Percentiles rank a stretch among this genome's conserved stretches.
Evolutionary conservation across 805 yeast species (phyloP).

Genomic region (Wickerhamomyces strasburgensis): DNA sequence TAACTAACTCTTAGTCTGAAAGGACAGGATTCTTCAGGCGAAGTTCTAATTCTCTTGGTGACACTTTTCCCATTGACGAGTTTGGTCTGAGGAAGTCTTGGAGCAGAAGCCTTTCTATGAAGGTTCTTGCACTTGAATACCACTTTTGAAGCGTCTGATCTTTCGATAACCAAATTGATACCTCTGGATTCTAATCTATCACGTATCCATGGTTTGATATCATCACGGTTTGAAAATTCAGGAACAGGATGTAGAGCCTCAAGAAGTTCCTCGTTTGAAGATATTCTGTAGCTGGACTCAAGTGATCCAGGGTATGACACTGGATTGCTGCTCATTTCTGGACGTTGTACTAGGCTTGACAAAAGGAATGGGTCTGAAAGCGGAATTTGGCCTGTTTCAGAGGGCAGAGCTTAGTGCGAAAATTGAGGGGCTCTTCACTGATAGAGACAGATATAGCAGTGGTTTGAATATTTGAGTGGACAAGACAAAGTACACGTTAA

Average conservation of each 20-base stretch:
- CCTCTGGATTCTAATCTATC: slow-evolving; percentile 19
- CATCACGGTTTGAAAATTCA: slow-evolving; percentile 19
- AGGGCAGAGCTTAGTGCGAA: no score
- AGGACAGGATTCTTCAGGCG: slow-evolving; percentile 25
- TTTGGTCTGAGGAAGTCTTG: slow-evolving; percentile 12
- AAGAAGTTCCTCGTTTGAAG: slow-evolving; percentile 21
- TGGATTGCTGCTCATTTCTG: no score
- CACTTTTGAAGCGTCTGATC: slow-evolving; percentile 28
- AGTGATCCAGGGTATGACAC: not conserved
- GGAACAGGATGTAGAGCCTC: slow-evolving; percentile 25
- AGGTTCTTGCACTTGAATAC: slow-evolving; percentile 30
- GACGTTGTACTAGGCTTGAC: no score
- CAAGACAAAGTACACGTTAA: no score
- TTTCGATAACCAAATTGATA: slow-evolving; percentile 26
- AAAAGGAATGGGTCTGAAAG: no score
- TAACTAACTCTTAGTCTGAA: slow-evolving; percentile 27
- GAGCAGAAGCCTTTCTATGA: slow-evolving; percentile 20
- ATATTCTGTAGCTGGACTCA: slow-evolving; percentile 11
- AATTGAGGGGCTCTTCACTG: no score
- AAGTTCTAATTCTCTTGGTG: slow-evolving; percentile 18
- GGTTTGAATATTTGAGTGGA: no score
- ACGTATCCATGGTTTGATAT: slow-evolving; percentile 26
- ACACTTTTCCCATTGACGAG: slow-evolving; percentile 7
- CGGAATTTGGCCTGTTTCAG: no score
- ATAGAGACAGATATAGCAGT: no score